Evolutionary conservation across 192 early-diverging fungal species (phyloP).

Genomic region (Coemansia sp.): DNA sequence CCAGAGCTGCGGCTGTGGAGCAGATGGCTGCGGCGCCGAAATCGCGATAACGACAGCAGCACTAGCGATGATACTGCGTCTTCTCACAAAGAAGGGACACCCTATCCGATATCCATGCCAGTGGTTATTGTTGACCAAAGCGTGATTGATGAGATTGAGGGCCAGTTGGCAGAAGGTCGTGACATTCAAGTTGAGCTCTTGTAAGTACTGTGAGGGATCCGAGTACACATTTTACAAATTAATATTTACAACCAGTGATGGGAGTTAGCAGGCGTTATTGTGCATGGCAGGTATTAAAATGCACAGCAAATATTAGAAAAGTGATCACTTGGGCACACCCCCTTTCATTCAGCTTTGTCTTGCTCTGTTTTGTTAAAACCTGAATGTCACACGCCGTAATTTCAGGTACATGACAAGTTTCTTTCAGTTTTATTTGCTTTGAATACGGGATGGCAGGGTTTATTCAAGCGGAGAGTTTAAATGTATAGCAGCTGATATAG

Average conservation of each 20-base stretch:
- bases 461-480: background rate
- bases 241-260: background rate
- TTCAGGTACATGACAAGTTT: background rate
- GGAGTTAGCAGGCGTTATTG: conserved; percentile 5
- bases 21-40: background rate
- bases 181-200: conserved; percentile 30
- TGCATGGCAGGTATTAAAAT: conserved; percentile 8
- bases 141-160: conserved; percentile 36
- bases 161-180: conserved; percentile 29
- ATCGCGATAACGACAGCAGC: background rate
- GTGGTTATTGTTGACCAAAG: conserved; percentile 34
- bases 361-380: background rate
- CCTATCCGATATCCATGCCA: conserved; percentile 21
- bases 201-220: conserved; percentile 4
- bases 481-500: background rate
- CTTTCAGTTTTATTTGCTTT: background rate
- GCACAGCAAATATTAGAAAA: conserved; percentile 9
- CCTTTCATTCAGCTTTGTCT: background rate
- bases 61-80: background rate
- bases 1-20: conserved; percentile 2
- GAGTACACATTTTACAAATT: background rate
- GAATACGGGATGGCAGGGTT: background rate
- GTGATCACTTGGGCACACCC: conserved; percentile 15
- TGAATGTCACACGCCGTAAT: conserved; percentile 5
- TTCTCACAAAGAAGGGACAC: background rate